Percentiles rank a stretch among this genome's conserved stretches.
Evolutionary conservation across 345 rosid genomes (phyloP).

Genomic region (Microthlaspi erraticum): DNA sequence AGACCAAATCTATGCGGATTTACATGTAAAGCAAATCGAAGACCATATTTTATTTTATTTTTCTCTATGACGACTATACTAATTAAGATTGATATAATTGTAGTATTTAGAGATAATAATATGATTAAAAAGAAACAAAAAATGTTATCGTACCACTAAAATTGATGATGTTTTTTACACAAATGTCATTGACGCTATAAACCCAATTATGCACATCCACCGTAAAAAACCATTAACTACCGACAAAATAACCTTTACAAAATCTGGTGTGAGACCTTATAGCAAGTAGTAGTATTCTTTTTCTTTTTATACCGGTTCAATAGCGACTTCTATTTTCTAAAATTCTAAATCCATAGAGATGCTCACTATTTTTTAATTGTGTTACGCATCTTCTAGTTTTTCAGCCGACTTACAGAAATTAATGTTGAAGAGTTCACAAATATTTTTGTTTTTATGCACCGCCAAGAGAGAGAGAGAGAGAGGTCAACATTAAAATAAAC

Average conservation of each 20-base stretch:
- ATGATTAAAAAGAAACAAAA: too few relatives aligned
- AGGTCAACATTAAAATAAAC: not conserved
- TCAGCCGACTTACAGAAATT: conserved; percentile 1
- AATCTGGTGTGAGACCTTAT: not conserved
- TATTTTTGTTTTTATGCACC: conserved; percentile 34
- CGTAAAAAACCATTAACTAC: conserved; percentile 19
- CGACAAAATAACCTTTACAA: conserved; percentile 20
- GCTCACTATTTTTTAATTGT: too few relatives aligned
- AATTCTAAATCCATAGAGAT: not conserved
- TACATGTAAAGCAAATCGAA: conserved; percentile 14
- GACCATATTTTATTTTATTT: not conserved
- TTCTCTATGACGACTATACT: not conserved
- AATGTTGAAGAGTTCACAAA: conserved; percentile 4
- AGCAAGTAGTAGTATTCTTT: not conserved
- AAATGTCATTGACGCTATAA: not conserved
- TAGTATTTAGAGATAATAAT: too few relatives aligned
- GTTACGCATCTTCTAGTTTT: not conserved
- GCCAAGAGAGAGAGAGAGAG: conserved; percentile 13
- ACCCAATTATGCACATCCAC: not conserved
- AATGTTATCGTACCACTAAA: too few relatives aligned
- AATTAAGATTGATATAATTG: not conserved
- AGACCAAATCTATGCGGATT: conserved; percentile 2
- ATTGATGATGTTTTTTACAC: not conserved
- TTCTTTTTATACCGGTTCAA: not conserved
- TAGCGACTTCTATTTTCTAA: conserved; percentile 7